These are phyloP conservation scores for Fusarium ambrosium DNA, from an alignment of 2,329 filamentous ascomycete genomes.

Conservation along the genomic window DNA sequence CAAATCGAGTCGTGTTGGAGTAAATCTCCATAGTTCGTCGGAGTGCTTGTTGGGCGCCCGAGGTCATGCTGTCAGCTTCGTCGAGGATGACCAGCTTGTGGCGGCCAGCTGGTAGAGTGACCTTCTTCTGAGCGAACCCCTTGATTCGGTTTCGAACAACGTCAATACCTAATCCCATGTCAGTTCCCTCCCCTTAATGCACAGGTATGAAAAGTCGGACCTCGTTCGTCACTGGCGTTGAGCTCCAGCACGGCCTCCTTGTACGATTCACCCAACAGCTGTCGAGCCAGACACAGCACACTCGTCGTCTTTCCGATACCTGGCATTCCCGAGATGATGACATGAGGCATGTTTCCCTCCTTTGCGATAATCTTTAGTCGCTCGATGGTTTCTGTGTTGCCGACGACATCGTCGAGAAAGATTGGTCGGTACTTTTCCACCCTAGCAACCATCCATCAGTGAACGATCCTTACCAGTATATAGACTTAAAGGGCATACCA, in stretches of 20 bases:
- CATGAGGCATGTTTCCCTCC: conserved; percentile 98
- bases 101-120: conserved; percentile 88
- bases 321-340: conserved; percentile 99
- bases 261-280: conserved; percentile 91
- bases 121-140: conserved; percentile 98
- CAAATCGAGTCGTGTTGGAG: conserved; percentile 94
- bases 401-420: conserved; percentile 96
- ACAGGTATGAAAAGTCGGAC: conserved; percentile 54
- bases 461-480: conserved; percentile 22
- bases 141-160: conserved; percentile 98
- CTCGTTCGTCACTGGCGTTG: conserved; percentile 96
- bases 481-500: conserved; percentile 66
- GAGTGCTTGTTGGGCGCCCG: conserved; percentile 94
- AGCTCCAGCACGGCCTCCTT: conserved; percentile 97
- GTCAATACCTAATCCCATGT: conserved; percentile 78
- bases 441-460: conserved; percentile 66
- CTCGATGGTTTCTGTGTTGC: conserved; percentile 97
- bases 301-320: conserved; percentile 99
- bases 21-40: conserved; percentile 99
- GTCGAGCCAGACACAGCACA: conserved; percentile 90
- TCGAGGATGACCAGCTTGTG: conserved; percentile 98
- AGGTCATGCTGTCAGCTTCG: conserved; percentile 98
- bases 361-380: conserved; percentile 97
- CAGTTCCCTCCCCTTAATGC: background rate
- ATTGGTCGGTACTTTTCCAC: conserved; percentile 98